Evolutionary conservation across 1,139 yeast species (phyloP), one percentile per base, ranked within the genome.

Genomic region (Yamadazyma epiphylla): DNA sequence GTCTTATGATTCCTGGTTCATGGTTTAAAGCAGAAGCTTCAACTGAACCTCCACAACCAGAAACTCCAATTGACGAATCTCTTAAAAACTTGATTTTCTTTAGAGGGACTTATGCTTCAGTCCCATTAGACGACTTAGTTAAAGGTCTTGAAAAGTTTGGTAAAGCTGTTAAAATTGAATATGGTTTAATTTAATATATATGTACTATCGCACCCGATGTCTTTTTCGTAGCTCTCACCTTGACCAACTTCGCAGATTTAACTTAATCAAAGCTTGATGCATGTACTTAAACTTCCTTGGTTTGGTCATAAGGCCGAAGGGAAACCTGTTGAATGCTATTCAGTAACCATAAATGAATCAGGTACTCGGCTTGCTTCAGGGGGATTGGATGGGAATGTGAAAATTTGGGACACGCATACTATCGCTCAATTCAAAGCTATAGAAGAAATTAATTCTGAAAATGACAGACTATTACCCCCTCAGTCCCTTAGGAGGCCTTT

Each of bases 101-200:
- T 69, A 79, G 96, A 63, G 96, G 95, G 30, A 87, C 96, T 14
- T 88, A 82, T 49, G 95, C 94, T 25, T 85, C 94, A 26, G 94
- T 82, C 27, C 78, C 86, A 17, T 68, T 74, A 38, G 86, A 76
- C 35, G 58, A 68, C 37, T 69, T 84, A 51, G 73, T 55, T 24
- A 45, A 47, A 22, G 95, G 91, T 24, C 58, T 85, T 41, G 69
- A 74, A 51, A 71, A 78, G 46, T 80, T 82, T 46, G 88, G 85
- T 32, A 62, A 64, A 38, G 82, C 84, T 33, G 61, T 73, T 27
- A 57, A 60, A 40, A 58, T 62, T 27, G 81, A 68, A 43, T 69
- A 22, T 27, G 35, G 28, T 15, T 25, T 34, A 31, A 22, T 11
- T 9, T 24, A 20, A 10, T 10, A 20, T 10, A 8, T 5, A 20